A percentile compares a stretch with the other conserved stretches of the same genome.
Evolutionary conservation across 768 basidiomycete species (phyloP).

Genomic region (Leccinum olivaceopallidum): DNA sequence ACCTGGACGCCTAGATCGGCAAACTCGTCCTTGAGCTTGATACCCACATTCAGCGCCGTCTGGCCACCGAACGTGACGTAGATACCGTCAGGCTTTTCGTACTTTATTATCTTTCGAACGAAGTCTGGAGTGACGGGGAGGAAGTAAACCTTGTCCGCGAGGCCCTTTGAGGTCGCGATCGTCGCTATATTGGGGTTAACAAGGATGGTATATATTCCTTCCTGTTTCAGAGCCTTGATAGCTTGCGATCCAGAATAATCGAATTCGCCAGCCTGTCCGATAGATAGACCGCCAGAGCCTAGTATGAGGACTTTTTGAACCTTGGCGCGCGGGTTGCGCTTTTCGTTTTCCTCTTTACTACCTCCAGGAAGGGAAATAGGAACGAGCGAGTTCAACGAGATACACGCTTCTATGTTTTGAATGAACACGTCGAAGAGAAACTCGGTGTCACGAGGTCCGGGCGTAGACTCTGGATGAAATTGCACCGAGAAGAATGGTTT

Average conservation of each 20-base stretch:
- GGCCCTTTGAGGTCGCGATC: conserved; percentile 94
- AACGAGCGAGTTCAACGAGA: conserved; percentile 49
- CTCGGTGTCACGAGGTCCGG: conserved; percentile 97
- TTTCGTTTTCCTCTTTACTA: conserved; percentile 81
- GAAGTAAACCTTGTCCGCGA: conserved; percentile 99
- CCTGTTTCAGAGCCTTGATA: conserved; percentile 98
- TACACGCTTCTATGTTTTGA: conserved; percentile 78
- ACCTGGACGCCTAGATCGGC: conserved; percentile 86
- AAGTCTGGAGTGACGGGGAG: conserved; percentile 98
- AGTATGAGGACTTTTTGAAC: conserved; percentile 96
- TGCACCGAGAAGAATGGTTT: conserved; percentile 99
- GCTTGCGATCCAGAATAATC: conserved; percentile 99
- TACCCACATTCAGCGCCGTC: conserved; percentile 94
- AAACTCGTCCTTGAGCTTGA: conserved; percentile 98
- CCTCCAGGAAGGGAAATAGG: conserved; percentile 76
- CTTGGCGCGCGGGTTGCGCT: conserved; percentile 64
- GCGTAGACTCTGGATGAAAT: conserved; percentile 97
- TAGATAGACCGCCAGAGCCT: conserved; percentile 96
- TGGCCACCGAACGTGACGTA: conserved; percentile 99
- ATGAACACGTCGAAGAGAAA: conserved; percentile 99
- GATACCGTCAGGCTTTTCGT: conserved; percentile 98
- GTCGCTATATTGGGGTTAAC: conserved; percentile 99
- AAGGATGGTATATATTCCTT: conserved; percentile 98
- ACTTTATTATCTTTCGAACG: conserved; percentile 96
- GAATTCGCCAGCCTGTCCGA: conserved; percentile 99